These are phyloP conservation scores for Daldinia grandis DNA, from an alignment of 495 filamentous ascomycete species.

Conservation along the genomic window DNA sequence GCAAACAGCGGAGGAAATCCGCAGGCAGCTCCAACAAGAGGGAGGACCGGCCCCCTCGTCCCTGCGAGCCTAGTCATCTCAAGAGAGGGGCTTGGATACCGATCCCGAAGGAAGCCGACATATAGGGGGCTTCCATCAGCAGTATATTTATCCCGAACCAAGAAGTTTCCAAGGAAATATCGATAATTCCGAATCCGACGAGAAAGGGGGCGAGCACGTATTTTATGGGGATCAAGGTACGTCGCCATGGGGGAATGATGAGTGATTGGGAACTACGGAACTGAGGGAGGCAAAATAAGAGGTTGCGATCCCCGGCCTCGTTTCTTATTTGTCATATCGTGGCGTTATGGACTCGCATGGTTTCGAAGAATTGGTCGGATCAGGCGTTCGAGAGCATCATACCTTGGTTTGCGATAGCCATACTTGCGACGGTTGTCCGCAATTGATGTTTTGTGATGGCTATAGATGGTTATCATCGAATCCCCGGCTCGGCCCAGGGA, in stretches of 20 bases:
- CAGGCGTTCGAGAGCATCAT: conserved; percentile 41
- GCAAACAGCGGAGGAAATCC: conserved; percentile 51
- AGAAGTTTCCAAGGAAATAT: not conserved
- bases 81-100: conserved; percentile 1
- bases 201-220: not conserved
- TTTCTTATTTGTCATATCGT: conserved; percentile 31
- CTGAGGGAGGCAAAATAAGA: conserved; percentile 11
- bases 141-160: conserved; percentile 1
- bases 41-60: conserved; percentile 41
- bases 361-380: conserved; percentile 27
- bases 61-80: conserved; percentile 38
- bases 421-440: conserved; percentile 10
- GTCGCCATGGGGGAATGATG: not conserved
- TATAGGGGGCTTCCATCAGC: not conserved
- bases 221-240: not conserved
- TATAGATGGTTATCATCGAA: conserved; percentile 33
- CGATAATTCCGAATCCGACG: not conserved
- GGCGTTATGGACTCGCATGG: conserved; percentile 44
- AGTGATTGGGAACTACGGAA: not conserved
- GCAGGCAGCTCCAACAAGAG: conserved; percentile 50
- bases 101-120: not conserved
- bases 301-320: conserved; percentile 15
- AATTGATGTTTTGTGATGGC: conserved; percentile 28
- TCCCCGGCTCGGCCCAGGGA: conserved; percentile 12
- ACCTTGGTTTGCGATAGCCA: conserved; percentile 22